Base-by-base conservation (phyloP, 192 early-diverging fungal species). In the Nowakowskiella sp. region DNA sequence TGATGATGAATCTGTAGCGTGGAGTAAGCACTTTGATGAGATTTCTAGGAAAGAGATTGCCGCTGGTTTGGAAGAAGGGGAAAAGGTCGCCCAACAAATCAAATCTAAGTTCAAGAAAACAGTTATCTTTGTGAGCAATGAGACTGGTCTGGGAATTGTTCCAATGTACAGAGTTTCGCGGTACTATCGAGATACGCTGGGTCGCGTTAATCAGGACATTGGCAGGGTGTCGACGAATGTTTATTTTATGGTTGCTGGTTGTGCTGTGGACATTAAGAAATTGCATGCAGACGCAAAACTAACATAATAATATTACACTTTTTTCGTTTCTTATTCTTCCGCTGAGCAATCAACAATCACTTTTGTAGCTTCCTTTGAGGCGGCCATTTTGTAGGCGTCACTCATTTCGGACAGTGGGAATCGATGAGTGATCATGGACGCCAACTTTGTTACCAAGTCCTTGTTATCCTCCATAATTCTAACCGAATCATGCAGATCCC, bases 171-270 rank as follows among this genome's bases (percentile, higher is more conserved):
- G 27, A 32, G 31, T 0, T 8, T 2, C 5, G 8, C 31, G 58
- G 7, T 48, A 22, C 16, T 58, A 55, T 28, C n/a, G 61, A 27
- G 61, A 63, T 26, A 61, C 57, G 23, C 24, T 61, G 10, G 61
- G 61, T 8, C 9, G 55, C 19, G 44, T 63, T n/a, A 61, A 61
- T 31, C 61, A 63, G 25, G 61, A 63, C 39, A 63, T 63, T 60
- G 61, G 57, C 9, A 6, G 55, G 25, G 55, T 24, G n/a, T 22
- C 61, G 19, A 49, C 50, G 29, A 10, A 42, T 24, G 61, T 58
- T 42, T 63, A 61, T 28, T 42, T 42, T 25, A 60, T 63, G 61
- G 48, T 63, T 9, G 61, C 61, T 7, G 61, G 61, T 10, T 58
- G 32, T 42, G 61, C 25, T 3, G 30, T 63, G 30, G 61, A 63